Evolutionary conservation across 1,284 basidiomycete genomes (phyloP), one percentile per base, ranked within the genome.

Genomic region (Papiliotrema terrestris): DNA sequence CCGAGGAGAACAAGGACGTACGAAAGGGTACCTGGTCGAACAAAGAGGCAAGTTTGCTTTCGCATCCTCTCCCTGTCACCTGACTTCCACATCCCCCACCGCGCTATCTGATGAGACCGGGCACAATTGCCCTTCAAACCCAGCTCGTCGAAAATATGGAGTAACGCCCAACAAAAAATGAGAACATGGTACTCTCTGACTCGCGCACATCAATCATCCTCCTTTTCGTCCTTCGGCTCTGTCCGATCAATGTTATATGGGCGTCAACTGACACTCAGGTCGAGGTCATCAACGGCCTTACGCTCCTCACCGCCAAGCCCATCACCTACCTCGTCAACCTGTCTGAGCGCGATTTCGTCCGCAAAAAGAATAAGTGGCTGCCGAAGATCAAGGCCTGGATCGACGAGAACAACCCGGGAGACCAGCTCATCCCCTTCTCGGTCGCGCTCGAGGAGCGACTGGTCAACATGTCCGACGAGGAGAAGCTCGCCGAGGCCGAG

Each of bases 291-390:
- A 99, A 99, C 80, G 78, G 85, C 46, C 85, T 98, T 51, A 84
- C 86, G 67, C 85, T 99, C 23, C 83, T 99, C 49, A 98, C 95
- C 22, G 94, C 96, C 59, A 98, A 98, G 76, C 91, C 95, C 44
- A 92, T 98, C 63, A 97, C 90, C 54, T 98, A 98, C 80, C 88
- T 99, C 46, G 92, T 98, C 78, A 99, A 99, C 79, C 80, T 99
- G 51, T 93, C 90, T 59, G 95, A 98, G 78, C 85, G 84, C 64
- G 96, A 99, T 78, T 99, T 91, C 72, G 80, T 91, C 56, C 86
- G 96, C 59, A 97, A 96, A 80, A 98, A 98, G 86, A 98, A 98
- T 83, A 98, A 98, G 82, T 98, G 95, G 93, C 80, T 98, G 26
- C 83, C 94, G 23, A 97, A 97, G 80, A 98, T 98, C 83, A 97